Evolutionary conservation across 2,329 filamentous ascomycete species (phyloP), one percentile per base, ranked within the genome.

Genomic region (Ambrosiella cleistominuta): DNA sequence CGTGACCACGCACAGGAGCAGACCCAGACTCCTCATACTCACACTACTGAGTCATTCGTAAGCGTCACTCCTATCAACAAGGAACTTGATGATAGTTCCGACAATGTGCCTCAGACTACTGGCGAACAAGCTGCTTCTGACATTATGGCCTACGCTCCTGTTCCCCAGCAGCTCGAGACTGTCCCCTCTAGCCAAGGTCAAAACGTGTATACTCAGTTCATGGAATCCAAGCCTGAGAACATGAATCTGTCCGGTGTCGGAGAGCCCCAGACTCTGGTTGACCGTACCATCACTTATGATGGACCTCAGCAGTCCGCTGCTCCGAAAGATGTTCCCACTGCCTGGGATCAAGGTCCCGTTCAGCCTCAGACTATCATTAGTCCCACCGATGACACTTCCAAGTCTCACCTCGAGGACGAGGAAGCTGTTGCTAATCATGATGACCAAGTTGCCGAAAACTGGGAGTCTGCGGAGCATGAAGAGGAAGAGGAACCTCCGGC

Each of bases 391-490:
- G 51, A 63, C 13, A 51, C 38, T 35, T 56, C 59, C 35, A 61
- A 56, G 52, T 61, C 59, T 17, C 50, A 27, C 35, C 52, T 58
- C 15, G 57, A 53, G 8, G 58, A 57, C 17, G 55, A 57, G 12
- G 54, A 57, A 3, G 13, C 52, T 35, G n/a, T 27, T 12, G 56
- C 45, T 8, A 42, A 38, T 42, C 17, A 38, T 12, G 52, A 57
- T 15, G 57, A 63, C 9, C 47, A 56, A 27, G 73, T 89, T 52
- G 86, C 82, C n/a, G 89, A 95, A 63, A 90, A 83, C 70, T 95
- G 89, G 89, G 89, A 95, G 73, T 94, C 84, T 63, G 87, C 85
- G 3, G 88, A 90, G 58, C 82, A 84, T 62, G 84, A 85, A 61
- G 77, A 82, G 66, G 85, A 88, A 68, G 82, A 85, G 63, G 81